Percentiles rank a stretch among this genome's conserved stretches.
Conservation (phyloP, 306 rosid species). For the Pyrus communis region DNA sequence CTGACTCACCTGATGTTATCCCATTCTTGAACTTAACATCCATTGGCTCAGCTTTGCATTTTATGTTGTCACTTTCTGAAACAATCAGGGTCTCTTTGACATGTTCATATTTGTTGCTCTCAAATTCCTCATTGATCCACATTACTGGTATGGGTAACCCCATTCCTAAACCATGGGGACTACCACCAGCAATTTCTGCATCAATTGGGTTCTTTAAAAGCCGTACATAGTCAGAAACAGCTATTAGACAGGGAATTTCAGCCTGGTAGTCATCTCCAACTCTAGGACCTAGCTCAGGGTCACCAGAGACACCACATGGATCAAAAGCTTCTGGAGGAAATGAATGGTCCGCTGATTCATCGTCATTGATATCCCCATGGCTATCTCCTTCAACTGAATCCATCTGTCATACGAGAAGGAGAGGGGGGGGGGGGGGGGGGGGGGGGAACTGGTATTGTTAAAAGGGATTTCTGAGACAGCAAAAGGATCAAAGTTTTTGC, state of each 20-base stretch:
- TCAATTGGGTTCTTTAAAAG: constrained; percentile 19
- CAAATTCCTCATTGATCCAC: constrained; percentile 42
- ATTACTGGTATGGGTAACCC: constrained; percentile 55
- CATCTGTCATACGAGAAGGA: constrained; percentile 44
- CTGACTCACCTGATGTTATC: constrained; percentile 20
- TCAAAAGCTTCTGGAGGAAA: constrained; percentile 39
- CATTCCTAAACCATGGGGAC: constrained; percentile 30
- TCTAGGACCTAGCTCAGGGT: constrained; percentile 59
- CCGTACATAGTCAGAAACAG: constrained; percentile 32
- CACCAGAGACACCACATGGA: constrained; percentile 44
- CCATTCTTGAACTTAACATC: constrained; percentile 18
- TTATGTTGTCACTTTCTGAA: constrained; percentile 15
- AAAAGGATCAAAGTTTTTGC: background rate
- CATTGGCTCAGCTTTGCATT: constrained; percentile 22
- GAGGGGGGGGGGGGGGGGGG: background rate
- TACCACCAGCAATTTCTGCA: constrained; percentile 18
- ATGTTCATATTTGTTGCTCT: constrained; percentile 16
- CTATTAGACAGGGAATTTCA: constrained; percentile 44
- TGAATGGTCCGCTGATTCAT: constrained; percentile 39
- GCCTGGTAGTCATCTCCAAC: constrained; percentile 71
- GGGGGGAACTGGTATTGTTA: background rate
- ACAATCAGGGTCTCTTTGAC: constrained; percentile 8
- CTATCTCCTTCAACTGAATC: constrained; percentile 31
- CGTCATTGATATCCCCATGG: constrained; percentile 26
- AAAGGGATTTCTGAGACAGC: constrained; percentile 3